phyloP scores from a whole-genome alignment of 352 stramenopile genomes.

The Detonula confervacea region DNA sequence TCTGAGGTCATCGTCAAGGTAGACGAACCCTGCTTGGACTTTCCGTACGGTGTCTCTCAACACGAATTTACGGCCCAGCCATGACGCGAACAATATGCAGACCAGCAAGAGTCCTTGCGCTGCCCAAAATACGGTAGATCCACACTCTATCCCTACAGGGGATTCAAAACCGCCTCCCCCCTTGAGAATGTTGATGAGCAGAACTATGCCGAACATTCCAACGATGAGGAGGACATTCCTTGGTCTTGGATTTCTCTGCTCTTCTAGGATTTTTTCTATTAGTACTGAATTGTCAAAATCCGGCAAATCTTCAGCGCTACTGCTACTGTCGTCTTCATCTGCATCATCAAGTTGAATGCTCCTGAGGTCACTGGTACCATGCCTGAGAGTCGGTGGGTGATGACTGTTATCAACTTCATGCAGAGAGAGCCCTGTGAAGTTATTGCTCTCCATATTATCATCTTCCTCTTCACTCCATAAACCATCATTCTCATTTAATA shows the following conservation, averaged over 20 bases:
- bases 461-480: conserved; percentile 16
- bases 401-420: conserved; percentile 11
- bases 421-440: conserved; percentile 13
- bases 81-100: conserved; percentile 82
- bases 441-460: neutral
- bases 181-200: conserved; percentile 91
- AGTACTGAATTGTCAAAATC: conserved; percentile 48
- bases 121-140: conserved; percentile 91
- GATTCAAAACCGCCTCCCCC: conserved; percentile 89
- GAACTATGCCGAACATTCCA: conserved; percentile 89
- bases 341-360: conserved; percentile 22
- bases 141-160: conserved; percentile 93
- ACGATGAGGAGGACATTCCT: conserved; percentile 88
- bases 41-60: conserved; percentile 62
- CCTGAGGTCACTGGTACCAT: neutral
- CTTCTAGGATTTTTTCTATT: conserved; percentile 71
- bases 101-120: conserved; percentile 87
- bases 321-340: conserved; percentile 23
- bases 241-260: conserved; percentile 81
- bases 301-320: conserved; percentile 36
- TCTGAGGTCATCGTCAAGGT: conserved; percentile 94
- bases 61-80: conserved; percentile 79
- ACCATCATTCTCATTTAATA: conserved; percentile 21
- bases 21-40: conserved; percentile 86
- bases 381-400: conserved; percentile 11